Conservation (phyloP, 768 basidiomycete genomes). For the Podaxis mareebaensis region DNA sequence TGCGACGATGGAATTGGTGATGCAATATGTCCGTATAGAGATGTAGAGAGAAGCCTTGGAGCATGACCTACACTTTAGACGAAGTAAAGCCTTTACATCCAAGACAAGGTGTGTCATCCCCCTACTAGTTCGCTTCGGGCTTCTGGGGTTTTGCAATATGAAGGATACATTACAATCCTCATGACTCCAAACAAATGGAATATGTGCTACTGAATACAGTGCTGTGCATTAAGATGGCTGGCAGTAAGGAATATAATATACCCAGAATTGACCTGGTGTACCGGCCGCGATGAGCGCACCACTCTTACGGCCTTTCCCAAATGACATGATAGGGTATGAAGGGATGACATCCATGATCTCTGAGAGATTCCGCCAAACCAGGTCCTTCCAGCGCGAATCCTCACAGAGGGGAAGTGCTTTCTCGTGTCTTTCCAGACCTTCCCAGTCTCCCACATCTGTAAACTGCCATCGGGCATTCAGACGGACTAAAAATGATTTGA, state of each 20-base stretch:
- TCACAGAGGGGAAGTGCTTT: background rate
- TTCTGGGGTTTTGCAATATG: no score
- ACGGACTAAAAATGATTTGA: background rate
- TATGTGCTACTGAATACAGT: background rate
- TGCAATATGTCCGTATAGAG: no score
- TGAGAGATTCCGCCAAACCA: background rate
- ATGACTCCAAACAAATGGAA: no score
- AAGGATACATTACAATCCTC: no score
- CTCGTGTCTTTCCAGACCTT: background rate
- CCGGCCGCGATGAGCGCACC: background rate
- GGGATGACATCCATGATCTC: background rate
- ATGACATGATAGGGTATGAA: background rate
- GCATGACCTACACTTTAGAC: no score
- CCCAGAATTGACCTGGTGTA: background rate
- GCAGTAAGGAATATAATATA: background rate
- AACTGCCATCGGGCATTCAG: conserved; percentile 38
- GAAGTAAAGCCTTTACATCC: no score
- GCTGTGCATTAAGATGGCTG: background rate
- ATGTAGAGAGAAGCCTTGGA: no score
- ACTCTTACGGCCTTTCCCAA: background rate
- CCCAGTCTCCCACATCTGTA: background rate
- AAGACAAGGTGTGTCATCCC: no score
- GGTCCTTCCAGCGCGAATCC: background rate
- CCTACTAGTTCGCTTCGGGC: no score
- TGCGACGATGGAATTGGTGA: no score